Evolutionary conservation across 1,284 basidiomycete species (phyloP).

Genomic region (Papiliotrema terrestris): DNA sequence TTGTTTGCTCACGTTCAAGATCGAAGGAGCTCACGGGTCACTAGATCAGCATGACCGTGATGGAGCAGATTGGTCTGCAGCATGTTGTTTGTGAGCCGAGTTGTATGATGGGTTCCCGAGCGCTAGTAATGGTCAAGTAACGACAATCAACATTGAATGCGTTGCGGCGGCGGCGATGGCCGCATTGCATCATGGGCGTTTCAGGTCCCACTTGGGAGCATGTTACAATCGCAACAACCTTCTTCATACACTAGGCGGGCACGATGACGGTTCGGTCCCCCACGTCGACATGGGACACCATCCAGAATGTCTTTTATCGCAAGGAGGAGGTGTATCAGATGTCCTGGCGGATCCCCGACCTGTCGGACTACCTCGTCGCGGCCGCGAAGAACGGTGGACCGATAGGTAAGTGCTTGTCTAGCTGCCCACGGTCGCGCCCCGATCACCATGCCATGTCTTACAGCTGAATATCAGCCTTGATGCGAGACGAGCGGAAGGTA

Average conservation of each 20-base stretch:
- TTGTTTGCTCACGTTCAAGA: neutral
- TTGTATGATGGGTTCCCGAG: no score
- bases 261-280: conserved; percentile 1
- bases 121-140: no score
- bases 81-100: no score
- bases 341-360: conserved; percentile 70
- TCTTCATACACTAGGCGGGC: no score
- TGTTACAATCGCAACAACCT: no score
- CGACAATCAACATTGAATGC: no score
- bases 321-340: conserved; percentile 80
- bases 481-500: conserved; percentile 78
- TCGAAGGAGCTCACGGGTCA: conserved; percentile 38
- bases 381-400: conserved; percentile 84
- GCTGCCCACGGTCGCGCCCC: neutral
- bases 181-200: no score
- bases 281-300: conserved; percentile 41
- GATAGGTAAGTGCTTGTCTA: conserved; percentile 58
- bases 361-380: conserved; percentile 76
- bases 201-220: no score
- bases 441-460: no score
- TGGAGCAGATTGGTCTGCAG: conserved; percentile 47
- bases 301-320: conserved; percentile 53
- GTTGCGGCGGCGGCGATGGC: no score
- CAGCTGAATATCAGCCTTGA: conserved; percentile 61
- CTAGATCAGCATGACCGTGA: conserved; percentile 47